Base-by-base conservation (phyloP, 345 rosid species). In the Chamaenerion angustifolium region DNA sequence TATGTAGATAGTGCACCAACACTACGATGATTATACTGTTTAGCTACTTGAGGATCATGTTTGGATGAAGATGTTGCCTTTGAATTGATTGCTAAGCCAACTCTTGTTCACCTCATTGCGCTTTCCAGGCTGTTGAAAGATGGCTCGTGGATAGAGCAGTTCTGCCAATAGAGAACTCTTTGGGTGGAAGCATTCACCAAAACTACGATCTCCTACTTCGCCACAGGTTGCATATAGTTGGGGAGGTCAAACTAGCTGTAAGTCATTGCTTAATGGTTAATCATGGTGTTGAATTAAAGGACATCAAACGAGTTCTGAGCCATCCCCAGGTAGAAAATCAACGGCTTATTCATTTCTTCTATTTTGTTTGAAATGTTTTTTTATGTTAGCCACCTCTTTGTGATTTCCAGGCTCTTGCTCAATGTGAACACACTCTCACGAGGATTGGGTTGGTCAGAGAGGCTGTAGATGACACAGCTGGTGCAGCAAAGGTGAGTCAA, bases 101-200 rank as follows among this genome's bases (percentile, higher is more conserved):
- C 10, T 44, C 19, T 43, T 3, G 45, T 23, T 42, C 13, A 23
- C 4, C 5, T 37, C n/a, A 16, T 1, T 40, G 40, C 43, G 43
- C 16, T 25, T 45, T 72, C 52, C 75, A 92, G 96, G 96, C 98
- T 49, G 98, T 87, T 70, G 98, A 87, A 62, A 74, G 77, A 43
- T 87, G 95, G 89, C 65, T 87, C 59, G 96, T 87, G 65, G 88
- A 92, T 57, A 92, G 77, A 67, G 98, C 96, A 45, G 79, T 92
- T 62, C 69, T 92, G 51, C 96, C 96, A 3, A 84, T 92, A 1
- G 98, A 92, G 68, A 88, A 76, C 65, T 92, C 96, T 46, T 69
- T 84, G 12, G 95, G 82, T 56, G 98, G 98, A 44, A 88, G 98
- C 67, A 79, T 87, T 64, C 96, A 88, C 64, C 86, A 86, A 44